A percentile compares a stretch with the other conserved stretches of the same genome.
Evolutionary conservation across 805 yeast genomes (phyloP).

Genomic region (Jamesozyma lodderae): DNA sequence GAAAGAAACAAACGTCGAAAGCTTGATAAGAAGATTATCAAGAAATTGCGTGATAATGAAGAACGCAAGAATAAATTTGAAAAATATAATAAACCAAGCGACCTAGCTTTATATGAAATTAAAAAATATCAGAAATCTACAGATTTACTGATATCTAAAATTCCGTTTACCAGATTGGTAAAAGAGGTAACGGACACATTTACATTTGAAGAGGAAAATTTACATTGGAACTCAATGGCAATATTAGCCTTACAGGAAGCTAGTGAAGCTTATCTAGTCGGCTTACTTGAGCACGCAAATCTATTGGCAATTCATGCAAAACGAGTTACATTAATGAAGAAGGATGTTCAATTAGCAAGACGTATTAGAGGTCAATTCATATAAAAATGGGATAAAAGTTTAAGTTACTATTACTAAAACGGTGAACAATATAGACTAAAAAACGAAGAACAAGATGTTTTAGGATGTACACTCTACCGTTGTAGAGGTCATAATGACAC

Average conservation of each 20-base stretch:
- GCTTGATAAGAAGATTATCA: slow-evolving; percentile 1
- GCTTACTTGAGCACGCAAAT: slow-evolving; percentile 68
- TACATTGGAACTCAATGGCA: slow-evolving; percentile 75
- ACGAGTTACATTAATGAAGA: slow-evolving; percentile 78
- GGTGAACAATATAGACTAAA: too few relatives aligned
- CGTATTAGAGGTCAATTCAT: slow-evolving; percentile 53
- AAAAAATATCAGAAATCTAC: slow-evolving; percentile 59
- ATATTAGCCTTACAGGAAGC: slow-evolving; percentile 74
- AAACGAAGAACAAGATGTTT: too few relatives aligned
- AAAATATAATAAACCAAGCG: slow-evolving; percentile 54
- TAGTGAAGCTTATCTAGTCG: slow-evolving; percentile 66
- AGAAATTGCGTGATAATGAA: slow-evolving; percentile 1
- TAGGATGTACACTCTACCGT: too few relatives aligned
- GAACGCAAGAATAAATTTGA: slow-evolving; percentile 11
- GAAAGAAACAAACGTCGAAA: neutral
- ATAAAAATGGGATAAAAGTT: too few relatives aligned
- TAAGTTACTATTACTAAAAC: too few relatives aligned
- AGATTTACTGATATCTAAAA: slow-evolving; percentile 56
- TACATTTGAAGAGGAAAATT: slow-evolving; percentile 40
- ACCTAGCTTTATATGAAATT: slow-evolving; percentile 58
- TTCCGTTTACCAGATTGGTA: slow-evolving; percentile 71
- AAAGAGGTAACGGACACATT: slow-evolving; percentile 58
- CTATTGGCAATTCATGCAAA: slow-evolving; percentile 71
- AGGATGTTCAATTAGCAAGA: slow-evolving; percentile 73
- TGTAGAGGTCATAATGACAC: too few relatives aligned